A percentile compares a stretch with the other conserved stretches of the same genome.
phyloP scores from a whole-genome alignment of 257 asterid genomes.

The Vinca minor region DNA sequence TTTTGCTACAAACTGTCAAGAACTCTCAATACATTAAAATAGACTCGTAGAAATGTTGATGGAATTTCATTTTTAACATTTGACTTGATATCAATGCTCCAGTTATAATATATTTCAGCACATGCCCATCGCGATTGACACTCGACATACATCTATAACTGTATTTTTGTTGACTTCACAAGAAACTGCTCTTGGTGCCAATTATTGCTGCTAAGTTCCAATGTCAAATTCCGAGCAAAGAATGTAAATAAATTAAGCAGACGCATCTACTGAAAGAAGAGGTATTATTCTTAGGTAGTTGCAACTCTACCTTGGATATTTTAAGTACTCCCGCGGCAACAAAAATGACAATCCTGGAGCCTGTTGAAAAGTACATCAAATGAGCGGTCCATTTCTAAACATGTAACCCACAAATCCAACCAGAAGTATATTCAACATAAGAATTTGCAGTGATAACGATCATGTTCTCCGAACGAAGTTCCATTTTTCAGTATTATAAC shows the following conservation, averaged over 20 bases:
- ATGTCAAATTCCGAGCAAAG: not conserved
- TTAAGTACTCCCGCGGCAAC: conserved; percentile 68
- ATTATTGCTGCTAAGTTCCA: not conserved
- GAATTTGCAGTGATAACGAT: not conserved
- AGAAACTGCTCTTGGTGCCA: not conserved
- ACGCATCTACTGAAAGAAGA: not conserved
- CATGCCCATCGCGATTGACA: not conserved
- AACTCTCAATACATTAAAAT: not conserved
- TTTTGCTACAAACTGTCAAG: not conserved
- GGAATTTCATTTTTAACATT: not conserved
- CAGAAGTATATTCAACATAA: not conserved
- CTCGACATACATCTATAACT: not conserved
- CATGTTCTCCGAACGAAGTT: not conserved
- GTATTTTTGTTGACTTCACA: not conserved
- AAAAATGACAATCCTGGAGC: conserved; percentile 91
- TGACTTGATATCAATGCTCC: not conserved
- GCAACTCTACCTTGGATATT: conserved; percentile 66
- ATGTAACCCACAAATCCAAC: conserved; percentile 24
- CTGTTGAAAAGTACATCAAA: conserved; percentile 53
- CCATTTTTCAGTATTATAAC: not conserved
- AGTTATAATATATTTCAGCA: not conserved
- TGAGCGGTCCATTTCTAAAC: conserved; percentile 28
- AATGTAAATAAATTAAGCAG: not conserved
- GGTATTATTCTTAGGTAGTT: not conserved
- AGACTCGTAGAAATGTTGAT: not conserved